Percentiles rank a stretch among this genome's conserved stretches.
Conservation (phyloP, 257 asterid species). For the Striga asiatica region DNA sequence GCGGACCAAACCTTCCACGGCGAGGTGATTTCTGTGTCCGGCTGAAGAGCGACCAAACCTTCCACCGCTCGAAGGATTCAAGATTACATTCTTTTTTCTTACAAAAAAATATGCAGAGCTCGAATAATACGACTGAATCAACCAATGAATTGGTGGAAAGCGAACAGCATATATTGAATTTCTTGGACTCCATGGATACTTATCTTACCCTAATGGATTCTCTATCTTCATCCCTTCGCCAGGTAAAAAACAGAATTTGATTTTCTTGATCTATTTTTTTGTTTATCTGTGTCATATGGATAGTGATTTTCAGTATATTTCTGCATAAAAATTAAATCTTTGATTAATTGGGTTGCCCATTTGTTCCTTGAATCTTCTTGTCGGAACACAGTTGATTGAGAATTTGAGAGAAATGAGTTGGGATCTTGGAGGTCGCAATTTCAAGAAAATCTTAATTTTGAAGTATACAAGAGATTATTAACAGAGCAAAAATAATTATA, state of each 20-base stretch:
- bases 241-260: conserved; percentile 28
- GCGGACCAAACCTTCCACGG: too few relatives aligned
- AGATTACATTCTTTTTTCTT: too few relatives aligned
- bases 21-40: too few relatives aligned
- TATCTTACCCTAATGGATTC: conserved; percentile 56
- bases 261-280: conserved; percentile 11
- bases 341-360: background rate
- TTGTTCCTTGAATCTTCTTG: conserved; percentile 1
- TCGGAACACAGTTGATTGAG: background rate
- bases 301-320: background rate
- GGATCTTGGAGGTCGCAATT: conserved; percentile 3
- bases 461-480: background rate
- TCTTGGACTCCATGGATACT: conserved; percentile 67
- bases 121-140: conserved; percentile 24
- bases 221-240: conserved; percentile 71
- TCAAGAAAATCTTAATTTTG: background rate
- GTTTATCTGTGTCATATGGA: background rate
- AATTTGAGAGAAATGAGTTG: conserved; percentile 3
- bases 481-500: background rate
- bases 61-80: background rate
- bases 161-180: conserved; percentile 41
- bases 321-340: background rate
- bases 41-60: background rate
- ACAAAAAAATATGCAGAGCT: conserved; percentile 39
- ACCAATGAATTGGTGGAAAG: conserved; percentile 15